Evolutionary conservation across 2,329 filamentous ascomycete species (phyloP), one percentile per base, ranked within the genome.

Genomic region (Pseudogymnoascus sp.): DNA sequence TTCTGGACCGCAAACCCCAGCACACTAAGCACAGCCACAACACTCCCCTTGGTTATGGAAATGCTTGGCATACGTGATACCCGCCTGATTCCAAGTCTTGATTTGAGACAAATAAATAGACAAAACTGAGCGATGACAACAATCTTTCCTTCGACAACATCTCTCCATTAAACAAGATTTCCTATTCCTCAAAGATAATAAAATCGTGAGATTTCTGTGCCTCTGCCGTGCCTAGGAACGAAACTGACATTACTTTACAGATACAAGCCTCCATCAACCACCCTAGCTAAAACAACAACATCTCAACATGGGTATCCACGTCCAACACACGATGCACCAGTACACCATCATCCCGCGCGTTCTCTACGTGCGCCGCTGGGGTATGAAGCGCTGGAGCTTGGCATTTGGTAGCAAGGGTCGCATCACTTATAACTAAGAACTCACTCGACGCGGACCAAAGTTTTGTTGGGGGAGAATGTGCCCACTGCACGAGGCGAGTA

Each of bases 321-420:
- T 61, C 62, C 56, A 63, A 13, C 68, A 44, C 40, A 35, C 64
- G 56, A 67, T 67, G 66, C 65, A 67, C 59, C 64, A 65, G 60
- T 67, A 67, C 61, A 67, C 66, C 37, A 13, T 67, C 38, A 67
- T 67, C 61, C 66, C 66, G 21, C 31, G 50, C n/a, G 65, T 67
- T 3, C 66, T 67, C 13, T 67, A 67, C 59, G 62, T 67, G 35
- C 66, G 65, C 53, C 66, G 66, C 64, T 67, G 66, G 66, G 66
- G 66, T 10, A 21, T 67, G 56, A 67, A 65, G 62, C 64, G 64
- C 8, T 67, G 65, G 65, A 37, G 66, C 21, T 40, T 67, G 61
- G 59, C 63, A 11, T 67, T 67, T 37, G 66, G 66, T 35, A 65
- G 62, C 50, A 64, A 56, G 26, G 66, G 65, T 14, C 37, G 59